Percentiles rank a stretch among this genome's conserved stretches.
Conservation (phyloP, 225 moss, liverwort and hornwort species). For the Lunularia cruciata region DNA sequence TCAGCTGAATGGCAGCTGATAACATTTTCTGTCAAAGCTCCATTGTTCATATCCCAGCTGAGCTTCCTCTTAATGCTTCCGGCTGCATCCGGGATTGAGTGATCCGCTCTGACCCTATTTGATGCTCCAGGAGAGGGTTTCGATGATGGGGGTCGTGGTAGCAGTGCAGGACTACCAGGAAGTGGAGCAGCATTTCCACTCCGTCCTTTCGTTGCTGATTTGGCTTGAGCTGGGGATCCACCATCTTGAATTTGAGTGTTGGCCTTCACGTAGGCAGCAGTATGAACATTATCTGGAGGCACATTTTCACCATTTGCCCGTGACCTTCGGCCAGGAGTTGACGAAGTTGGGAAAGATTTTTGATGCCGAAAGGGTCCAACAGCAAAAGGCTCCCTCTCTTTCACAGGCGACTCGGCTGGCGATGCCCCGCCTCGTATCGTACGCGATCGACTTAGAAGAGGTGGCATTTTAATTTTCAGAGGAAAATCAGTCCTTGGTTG, state of each 20-base stretch:
- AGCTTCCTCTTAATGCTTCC: conserved; percentile 61
- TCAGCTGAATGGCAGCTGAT: conserved; percentile 32
- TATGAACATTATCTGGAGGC: conserved; percentile 58
- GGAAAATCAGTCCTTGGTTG: too few relatives aligned
- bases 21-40: conserved; percentile 30
- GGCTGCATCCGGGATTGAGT: conserved; percentile 35
- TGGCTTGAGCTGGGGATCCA: conserved; percentile 50
- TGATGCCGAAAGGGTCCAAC: conserved; percentile 58
- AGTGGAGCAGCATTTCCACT: conserved; percentile 47
- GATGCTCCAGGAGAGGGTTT: conserved; percentile 54
- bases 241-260: conserved; percentile 42
- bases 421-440: conserved; percentile 45
- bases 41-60: conserved; percentile 42
- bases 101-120: conserved; percentile 21
- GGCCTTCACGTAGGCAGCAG: conserved; percentile 36
- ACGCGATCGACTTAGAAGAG: conserved; percentile 48
- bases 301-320: conserved; percentile 79
- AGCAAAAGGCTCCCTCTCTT: conserved; percentile 72
- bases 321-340: conserved; percentile 58
- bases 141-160: conserved; percentile 54
- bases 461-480: conserved; percentile 47
- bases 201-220: conserved; percentile 51
- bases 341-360: conserved; percentile 44
- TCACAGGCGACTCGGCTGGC: conserved; percentile 35
- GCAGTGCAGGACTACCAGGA: conserved; percentile 59